Evolutionary conservation across 192 early-diverging fungal genomes (phyloP), one percentile per base, ranked within the genome.

Genomic region (Haplosporangium gracile): DNA sequence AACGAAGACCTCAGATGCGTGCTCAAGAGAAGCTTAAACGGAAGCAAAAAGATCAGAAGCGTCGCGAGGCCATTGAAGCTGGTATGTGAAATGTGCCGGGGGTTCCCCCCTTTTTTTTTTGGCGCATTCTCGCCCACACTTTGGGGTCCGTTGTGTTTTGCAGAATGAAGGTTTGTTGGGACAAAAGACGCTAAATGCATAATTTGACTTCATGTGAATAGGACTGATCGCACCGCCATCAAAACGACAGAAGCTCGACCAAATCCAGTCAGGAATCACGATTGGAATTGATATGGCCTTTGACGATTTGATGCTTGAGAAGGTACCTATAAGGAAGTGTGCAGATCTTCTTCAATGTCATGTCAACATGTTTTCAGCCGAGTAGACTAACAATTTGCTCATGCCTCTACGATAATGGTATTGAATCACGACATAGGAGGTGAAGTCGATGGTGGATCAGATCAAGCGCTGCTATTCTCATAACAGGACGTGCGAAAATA

Each of bases 271-370:
- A 16, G 90, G 85, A 0, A 88, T 96, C 32, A 87, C 89, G 34
- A 82, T 98, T 55, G 91, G 97, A 0, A 90, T 99, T 40, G 98
- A 98, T 76, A 93, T 95, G 82, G 90, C 91, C 2, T 97, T 97
- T 90, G 94, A 96, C 74, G 90, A 93, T 8, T 85, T 90, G 69
- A 98, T 98, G 97, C 87, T 75, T 4, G 92, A 94, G 20, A 95
- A 94, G 88, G 95, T 92, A 84, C 60, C 29, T 65, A 60, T 5
- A 51, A 51, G 49, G 18, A 22, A 20, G 15, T 5, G 4, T 18
- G 4, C 18, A 16, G 49, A 20, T 51, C 18, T 5, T 51, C 18
- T 4, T 5, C 49, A 22, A 20, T 20, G 5, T 51, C 20, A 22
- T 18, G 18, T 16, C 49, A 51, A 18, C 15, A 51, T 16, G 2